Base-by-base conservation (phyloP, 441 rosid species). In the Populus hybrid region DNA sequence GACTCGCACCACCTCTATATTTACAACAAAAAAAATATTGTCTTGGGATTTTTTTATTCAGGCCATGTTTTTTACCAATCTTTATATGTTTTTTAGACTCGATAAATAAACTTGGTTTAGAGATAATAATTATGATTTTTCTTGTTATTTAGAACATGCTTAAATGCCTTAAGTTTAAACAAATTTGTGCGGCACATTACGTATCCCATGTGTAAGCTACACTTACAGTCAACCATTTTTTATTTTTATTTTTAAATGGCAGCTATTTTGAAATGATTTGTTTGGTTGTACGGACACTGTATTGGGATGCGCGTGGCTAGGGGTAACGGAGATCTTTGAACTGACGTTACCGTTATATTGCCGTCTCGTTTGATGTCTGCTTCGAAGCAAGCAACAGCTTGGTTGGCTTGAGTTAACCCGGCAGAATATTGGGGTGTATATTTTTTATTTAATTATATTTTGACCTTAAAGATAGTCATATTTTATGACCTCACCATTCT, bases 341-440 rank as follows among this genome's bases (percentile, higher is more conserved):
- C 21, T n/a, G 71, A 33, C 86, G 87, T 84, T 72, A 75, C 85
- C 88, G 89, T 89, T 84, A 77, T 29, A 7, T 74, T 76, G 83
- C 88, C 90, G 93, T 88, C 90, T 81, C 79, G 82, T 75, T 87
- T 78, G 73, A 84, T 88, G 94, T 89, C 86, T 89, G 91, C 87
- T 91, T 86, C 86, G 85, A 77, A 83, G 87, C 92, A 88, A 89
- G 92, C 91, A 90, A 88, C 90, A 88, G 87, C 89, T 86, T 76
- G 78, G 87, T 31, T 90, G 86, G 93, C 89, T 81, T 80, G 82
- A 84, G 80, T 83, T 86, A 89, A 84, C 83, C 88, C 87, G 87
- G 88, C 91, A 85, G 83, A 84, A 86, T 82, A 84, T 85, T 74
- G 65, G 84, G 87, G 71, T 29, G 10, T 76, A 59, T 68, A 45